phyloP scores from a whole-genome alignment of 83 land plant genomes.

The Picea engelmannii region DNA sequence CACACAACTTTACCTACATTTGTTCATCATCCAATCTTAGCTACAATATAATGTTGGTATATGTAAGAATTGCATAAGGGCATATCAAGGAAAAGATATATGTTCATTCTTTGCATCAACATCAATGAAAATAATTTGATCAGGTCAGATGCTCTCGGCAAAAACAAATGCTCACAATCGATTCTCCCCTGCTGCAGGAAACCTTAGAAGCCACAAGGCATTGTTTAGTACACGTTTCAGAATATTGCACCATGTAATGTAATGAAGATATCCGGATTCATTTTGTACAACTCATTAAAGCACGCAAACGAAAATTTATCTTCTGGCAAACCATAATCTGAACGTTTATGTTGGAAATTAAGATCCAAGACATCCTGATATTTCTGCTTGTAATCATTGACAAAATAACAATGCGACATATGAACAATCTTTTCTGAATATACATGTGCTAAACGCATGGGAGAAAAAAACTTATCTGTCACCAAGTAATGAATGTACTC shows the following conservation, averaged over 20 bases:
- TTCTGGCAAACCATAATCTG: slow-evolving; percentile 96
- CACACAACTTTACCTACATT: no score
- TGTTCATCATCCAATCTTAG: no score
- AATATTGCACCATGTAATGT: slow-evolving; percentile 94
- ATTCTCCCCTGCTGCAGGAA: slow-evolving; percentile 93
- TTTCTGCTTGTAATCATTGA: slow-evolving; percentile 63
- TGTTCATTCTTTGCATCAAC: slow-evolving; percentile 94
- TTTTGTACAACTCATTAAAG: slow-evolving; percentile 44
- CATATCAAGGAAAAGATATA: slow-evolving; percentile 97
- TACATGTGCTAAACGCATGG: slow-evolving; percentile 66
- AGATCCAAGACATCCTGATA: slow-evolving; percentile 89
- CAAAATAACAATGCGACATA: slow-evolving; percentile 79
- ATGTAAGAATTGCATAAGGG: no score
- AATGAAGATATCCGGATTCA: slow-evolving; percentile 83
- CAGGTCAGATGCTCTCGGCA: slow-evolving; percentile 79
- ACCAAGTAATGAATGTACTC: no score
- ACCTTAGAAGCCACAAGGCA: slow-evolving; percentile 36
- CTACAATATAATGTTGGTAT: no score
- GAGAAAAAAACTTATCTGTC: slow-evolving; percentile 80
- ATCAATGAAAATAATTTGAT: slow-evolving; percentile 97
- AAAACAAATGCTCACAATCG: slow-evolving; percentile 88
- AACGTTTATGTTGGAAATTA: slow-evolving; percentile 68
- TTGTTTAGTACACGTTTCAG: no score
- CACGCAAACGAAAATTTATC: slow-evolving; percentile 96
- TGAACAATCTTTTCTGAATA: slow-evolving; percentile 97